These are phyloP conservation scores for Trifolium dubium DNA, from an alignment of 306 rosid genomes.

Conservation along the genomic window DNA sequence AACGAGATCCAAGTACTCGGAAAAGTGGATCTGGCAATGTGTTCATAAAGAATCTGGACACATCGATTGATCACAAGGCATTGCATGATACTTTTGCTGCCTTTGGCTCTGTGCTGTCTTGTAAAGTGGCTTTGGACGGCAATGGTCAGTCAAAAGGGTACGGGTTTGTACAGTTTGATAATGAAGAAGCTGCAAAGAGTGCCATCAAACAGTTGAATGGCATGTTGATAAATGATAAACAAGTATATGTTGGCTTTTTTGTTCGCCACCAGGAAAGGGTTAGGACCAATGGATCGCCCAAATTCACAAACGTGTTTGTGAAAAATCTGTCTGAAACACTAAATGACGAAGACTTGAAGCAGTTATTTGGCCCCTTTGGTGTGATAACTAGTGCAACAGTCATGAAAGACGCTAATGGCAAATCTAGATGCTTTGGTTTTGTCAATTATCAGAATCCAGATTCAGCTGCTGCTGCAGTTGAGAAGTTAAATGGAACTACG, in stretches of 20 bases:
- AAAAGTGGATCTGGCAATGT: slow-evolving; percentile 83
- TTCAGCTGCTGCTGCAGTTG: slow-evolving; percentile 72
- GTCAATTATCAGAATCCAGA: slow-evolving; percentile 66
- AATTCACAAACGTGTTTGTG: slow-evolving; percentile 78
- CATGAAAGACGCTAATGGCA: slow-evolving; percentile 69
- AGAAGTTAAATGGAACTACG: slow-evolving; percentile 61
- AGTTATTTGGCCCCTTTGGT: slow-evolving; percentile 59
- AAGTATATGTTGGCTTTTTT: slow-evolving; percentile 70
- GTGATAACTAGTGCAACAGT: slow-evolving; percentile 68
- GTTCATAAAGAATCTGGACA: slow-evolving; percentile 79
- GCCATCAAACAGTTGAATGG: slow-evolving; percentile 73
- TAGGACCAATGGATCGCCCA: slow-evolving; percentile 53
- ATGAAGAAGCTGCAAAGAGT: slow-evolving; percentile 63
- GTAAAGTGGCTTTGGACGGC: slow-evolving; percentile 74
- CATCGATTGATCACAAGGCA: slow-evolving; percentile 78
- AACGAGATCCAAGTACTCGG: slow-evolving; percentile 79
- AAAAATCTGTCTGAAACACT: slow-evolving; percentile 67
- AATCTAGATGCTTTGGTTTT: slow-evolving; percentile 85
- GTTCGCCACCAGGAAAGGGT: slow-evolving; percentile 66
- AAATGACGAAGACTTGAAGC: slow-evolving; percentile 60
- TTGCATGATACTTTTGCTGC: slow-evolving; percentile 74
- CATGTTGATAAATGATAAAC: slow-evolving; percentile 76
- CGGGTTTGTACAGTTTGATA: slow-evolving; percentile 84
- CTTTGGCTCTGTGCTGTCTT: slow-evolving; percentile 82
- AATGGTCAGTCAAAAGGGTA: slow-evolving; percentile 79